Evolutionary conservation across 1,139 yeast genomes (phyloP).

Genomic region (Scheffersomyces cryptocercus): DNA sequence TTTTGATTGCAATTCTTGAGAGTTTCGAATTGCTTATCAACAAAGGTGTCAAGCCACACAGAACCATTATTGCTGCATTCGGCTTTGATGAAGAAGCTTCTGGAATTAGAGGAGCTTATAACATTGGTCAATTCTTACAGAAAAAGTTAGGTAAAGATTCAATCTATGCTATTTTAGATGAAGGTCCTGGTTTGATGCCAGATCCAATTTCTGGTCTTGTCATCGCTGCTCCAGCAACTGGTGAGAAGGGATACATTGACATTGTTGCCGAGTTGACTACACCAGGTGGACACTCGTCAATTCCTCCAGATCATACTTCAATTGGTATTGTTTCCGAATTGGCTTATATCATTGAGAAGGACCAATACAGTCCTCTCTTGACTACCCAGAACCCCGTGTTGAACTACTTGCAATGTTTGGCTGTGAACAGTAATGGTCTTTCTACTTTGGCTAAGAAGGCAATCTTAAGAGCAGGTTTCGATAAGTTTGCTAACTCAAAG

Average conservation of each 20-base stretch:
- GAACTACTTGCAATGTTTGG: conserved; percentile 47
- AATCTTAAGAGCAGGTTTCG: conserved; percentile 27
- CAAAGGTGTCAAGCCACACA: conserved; percentile 49
- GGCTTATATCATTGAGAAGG: conserved; percentile 49
- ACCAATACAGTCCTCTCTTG: conserved; percentile 47
- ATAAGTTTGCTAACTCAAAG: conserved; percentile 24
- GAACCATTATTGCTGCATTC: conserved; percentile 59
- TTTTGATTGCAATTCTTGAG: conserved; percentile 58
- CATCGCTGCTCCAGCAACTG: conserved; percentile 49
- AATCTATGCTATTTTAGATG: conserved; percentile 61
- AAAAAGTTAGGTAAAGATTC: conserved; percentile 57
- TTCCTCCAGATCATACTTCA: conserved; percentile 72
- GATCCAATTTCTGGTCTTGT: conserved; percentile 32
- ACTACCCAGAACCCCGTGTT: conserved; percentile 51
- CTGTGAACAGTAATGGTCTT: conserved; percentile 29
- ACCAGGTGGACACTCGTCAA: conserved; percentile 73
- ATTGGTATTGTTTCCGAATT: conserved; percentile 67
- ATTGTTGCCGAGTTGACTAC: conserved; percentile 48
- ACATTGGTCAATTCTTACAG: conserved; percentile 41
- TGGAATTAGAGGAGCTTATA: conserved; percentile 59
- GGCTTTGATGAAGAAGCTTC: conserved; percentile 77
- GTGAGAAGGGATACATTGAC: conserved; percentile 69
- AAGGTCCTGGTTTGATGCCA: conserved; percentile 48
- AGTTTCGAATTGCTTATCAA: conserved; percentile 51
- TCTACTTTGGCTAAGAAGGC: conserved; percentile 16